A percentile compares a stretch with the other conserved stretches of the same genome.
phyloP scores from a whole-genome alignment of 345 rosid genomes.

The Lumnitzera littorea region DNA sequence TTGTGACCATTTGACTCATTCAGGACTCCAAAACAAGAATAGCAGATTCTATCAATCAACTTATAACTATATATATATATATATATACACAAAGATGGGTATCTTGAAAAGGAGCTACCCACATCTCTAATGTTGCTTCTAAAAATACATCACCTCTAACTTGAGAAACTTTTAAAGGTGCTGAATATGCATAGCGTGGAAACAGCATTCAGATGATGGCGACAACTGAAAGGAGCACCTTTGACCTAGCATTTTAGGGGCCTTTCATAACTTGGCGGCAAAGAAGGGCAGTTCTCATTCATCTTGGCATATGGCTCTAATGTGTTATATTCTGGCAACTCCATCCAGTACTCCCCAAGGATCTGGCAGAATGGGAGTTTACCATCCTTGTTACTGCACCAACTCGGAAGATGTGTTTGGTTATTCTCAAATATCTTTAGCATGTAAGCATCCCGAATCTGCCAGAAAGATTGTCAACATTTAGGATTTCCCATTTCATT shows the following conservation, averaged over 20 bases:
- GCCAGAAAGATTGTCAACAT: slow-evolving; percentile 1
- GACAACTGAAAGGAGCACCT: slow-evolving; percentile 3
- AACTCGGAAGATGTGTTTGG: slow-evolving; percentile 64
- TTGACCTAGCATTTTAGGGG: slow-evolving; percentile 46
- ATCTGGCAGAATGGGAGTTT: slow-evolving; percentile 74
- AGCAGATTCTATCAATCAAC: no score
- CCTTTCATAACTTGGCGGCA: slow-evolving; percentile 80
- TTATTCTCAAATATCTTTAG: slow-evolving; percentile 69
- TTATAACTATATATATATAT: neutral
- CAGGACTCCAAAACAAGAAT: no score
- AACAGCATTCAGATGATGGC: no score
- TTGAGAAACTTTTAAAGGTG: neutral
- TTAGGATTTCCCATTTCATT: no score
- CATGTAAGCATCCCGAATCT: slow-evolving; percentile 92
- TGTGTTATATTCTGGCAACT: slow-evolving; percentile 72
- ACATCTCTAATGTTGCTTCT: slow-evolving; percentile 9
- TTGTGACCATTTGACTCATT: no score
- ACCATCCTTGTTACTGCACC: slow-evolving; percentile 60
- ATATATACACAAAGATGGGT: slow-evolving; percentile 2
- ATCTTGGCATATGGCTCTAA: slow-evolving; percentile 76
- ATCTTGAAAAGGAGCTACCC: neutral
- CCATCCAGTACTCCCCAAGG: slow-evolving; percentile 83
- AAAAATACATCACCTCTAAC: slow-evolving; percentile 1
- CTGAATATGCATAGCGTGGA: no score
- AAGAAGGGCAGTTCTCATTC: slow-evolving; percentile 89